Conservation (phyloP, 1,284 basidiomycete genomes). For the Pseudozyma sp. region DNA sequence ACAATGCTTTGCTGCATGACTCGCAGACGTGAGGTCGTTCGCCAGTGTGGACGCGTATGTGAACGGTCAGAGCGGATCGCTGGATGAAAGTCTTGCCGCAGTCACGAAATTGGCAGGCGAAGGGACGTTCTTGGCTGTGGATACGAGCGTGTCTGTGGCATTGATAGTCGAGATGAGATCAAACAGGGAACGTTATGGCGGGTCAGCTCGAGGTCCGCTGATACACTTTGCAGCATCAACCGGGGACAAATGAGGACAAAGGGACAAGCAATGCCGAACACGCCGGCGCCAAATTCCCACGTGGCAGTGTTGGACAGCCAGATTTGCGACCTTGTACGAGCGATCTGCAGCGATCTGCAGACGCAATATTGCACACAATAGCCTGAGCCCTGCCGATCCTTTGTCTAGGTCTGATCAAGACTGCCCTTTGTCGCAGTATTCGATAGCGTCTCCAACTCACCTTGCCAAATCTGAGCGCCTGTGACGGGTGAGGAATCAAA, state of each 20-base stretch:
- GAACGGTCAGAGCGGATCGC: conserved; percentile 79
- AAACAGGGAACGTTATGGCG: not conserved
- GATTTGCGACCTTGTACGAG: not conserved
- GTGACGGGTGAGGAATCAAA: not conserved
- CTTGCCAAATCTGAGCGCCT: conserved; percentile 58
- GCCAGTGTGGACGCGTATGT: conserved; percentile 81
- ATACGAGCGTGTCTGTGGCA: conserved; percentile 59
- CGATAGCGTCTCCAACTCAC: conserved; percentile 18
- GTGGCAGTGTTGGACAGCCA: conserved; percentile 29
- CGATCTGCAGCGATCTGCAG: conserved; percentile 1
- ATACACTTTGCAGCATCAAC: no score
- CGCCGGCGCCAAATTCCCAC: conserved; percentile 20
- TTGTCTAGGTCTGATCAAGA: not conserved
- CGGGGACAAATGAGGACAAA: not conserved
- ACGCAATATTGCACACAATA: conserved; percentile 11
- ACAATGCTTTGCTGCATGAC: conserved; percentile 71
- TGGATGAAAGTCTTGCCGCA: conserved; percentile 68
- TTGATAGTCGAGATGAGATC: conserved; percentile 4
- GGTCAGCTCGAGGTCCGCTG: not conserved
- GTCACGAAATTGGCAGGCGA: conserved; percentile 50
- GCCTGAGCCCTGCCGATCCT: conserved; percentile 5
- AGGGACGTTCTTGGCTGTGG: conserved; percentile 64
- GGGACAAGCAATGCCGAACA: not conserved
- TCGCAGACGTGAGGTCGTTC: conserved; percentile 84
- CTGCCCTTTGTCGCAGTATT: conserved; percentile 4